Base-by-base conservation (phyloP, 192 early-diverging fungal genomes). In the Coemansia javaensis region DNA sequence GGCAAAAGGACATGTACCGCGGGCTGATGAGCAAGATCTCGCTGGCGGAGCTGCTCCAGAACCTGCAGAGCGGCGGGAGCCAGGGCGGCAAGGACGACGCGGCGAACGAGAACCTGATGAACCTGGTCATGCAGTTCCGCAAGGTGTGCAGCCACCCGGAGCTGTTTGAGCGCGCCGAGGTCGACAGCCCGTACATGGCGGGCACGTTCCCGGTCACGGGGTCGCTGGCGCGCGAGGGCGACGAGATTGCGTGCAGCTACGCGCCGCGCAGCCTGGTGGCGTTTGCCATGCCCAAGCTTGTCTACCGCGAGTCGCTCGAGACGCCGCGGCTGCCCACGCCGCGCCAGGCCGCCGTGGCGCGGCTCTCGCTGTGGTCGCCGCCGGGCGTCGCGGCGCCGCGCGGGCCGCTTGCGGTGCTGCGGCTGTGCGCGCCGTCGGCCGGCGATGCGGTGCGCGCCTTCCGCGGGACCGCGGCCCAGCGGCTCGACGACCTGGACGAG, bases 121-220 rank as follows among this genome's bases (percentile, higher is more conserved):
- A 94, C 51, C 53, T 94, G 47, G 89, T 94, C n/a, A 91, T 91
- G 89, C 89, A 91, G 63, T 87, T 91, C 79, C 84, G 89, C 55
- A 91, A 91, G 59, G 87, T 91, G 24, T 89, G 87, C 59, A 91
- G 89, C 45, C 89, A 91, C 67, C 89, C 89, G 1, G 89, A 91
- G 59, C 59, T 91, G 30, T 89, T 91, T 77, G 89, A 89, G 61
- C 82, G 91, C 27, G 89, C 87, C 3, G 85, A 88, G 49, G 87
- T 90, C n/a, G 64, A 79, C 7, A 74, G 83, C 1, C 91, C 91
- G 2, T 78, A 83, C 47, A 66, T 82, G 7, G 65, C 80, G 7
- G 82, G 81, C 44, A 44, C 54, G 5, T 87, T 81, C 30, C 79
- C 79, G 24, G 54, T 61, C 7, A 85, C 84, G 3, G 76, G 72